These are phyloP conservation scores for Skeletonema potamos DNA, from an alignment of 108 stramenopile genomes.

Conservation along the genomic window DNA sequence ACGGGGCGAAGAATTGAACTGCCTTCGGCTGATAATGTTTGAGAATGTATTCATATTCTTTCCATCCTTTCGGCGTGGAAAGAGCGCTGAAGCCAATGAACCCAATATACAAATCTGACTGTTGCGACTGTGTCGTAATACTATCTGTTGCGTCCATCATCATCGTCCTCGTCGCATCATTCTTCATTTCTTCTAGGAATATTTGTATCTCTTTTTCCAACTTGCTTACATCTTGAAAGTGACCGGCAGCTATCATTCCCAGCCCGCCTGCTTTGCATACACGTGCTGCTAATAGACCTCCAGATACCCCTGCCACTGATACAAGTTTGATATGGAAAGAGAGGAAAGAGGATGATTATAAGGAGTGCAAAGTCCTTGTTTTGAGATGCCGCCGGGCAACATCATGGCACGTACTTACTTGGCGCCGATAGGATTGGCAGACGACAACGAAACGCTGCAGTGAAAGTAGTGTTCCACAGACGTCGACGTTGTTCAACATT, in stretches of 20 bases:
- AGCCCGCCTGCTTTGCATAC: constrained; percentile 68
- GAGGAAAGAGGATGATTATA: not conserved
- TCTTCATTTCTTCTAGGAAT: constrained; percentile 28
- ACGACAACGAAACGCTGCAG: not conserved
- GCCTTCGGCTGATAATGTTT: constrained; percentile 52
- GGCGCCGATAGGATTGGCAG: not conserved
- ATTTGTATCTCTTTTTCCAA: constrained; percentile 55
- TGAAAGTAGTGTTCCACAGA: not conserved
- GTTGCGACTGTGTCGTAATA: not conserved
- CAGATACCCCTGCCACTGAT: constrained; percentile 67
- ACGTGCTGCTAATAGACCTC: constrained; percentile 61
- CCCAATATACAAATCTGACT: constrained; percentile 56
- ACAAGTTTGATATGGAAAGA: not conserved
- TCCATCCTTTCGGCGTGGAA: constrained; percentile 44
- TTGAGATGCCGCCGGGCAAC: not conserved
- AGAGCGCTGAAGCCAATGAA: constrained; percentile 73
- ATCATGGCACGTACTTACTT: not conserved
- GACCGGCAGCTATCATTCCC: constrained; percentile 78
- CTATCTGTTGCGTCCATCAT: constrained; percentile 8
- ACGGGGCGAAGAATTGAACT: constrained; percentile 80
- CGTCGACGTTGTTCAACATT: not conserved
- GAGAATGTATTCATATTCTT: constrained; percentile 51
- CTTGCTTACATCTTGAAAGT: constrained; percentile 38
- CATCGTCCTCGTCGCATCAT: not conserved
- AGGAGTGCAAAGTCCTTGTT: not conserved